Conservation (phyloP, 768 basidiomycete genomes). For the Trametes sanguinea region DNA sequence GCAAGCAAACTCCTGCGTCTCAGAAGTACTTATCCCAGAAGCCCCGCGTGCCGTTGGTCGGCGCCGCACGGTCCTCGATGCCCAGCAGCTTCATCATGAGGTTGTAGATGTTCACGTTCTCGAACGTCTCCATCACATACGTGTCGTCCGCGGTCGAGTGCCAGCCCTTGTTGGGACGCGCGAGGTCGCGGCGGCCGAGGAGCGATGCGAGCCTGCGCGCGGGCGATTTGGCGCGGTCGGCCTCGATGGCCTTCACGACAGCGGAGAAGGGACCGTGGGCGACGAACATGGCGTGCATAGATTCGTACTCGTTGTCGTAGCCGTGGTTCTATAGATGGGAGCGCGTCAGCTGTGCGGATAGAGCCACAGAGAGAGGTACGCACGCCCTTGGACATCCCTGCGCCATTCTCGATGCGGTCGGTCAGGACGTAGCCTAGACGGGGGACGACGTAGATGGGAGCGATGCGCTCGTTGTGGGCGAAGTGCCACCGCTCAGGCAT, state of each 20-base stretch:
- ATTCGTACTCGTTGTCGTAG: slow-evolving; percentile 74
- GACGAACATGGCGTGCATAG: slow-evolving; percentile 91
- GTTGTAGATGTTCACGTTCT: slow-evolving; percentile 84
- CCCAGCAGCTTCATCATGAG: slow-evolving; percentile 77
- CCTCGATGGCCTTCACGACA: slow-evolving; percentile 60
- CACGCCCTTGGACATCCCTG: slow-evolving; percentile 75
- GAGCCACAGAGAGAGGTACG: slow-evolving; percentile 30
- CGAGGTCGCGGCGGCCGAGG: slow-evolving; percentile 30
- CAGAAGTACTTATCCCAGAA: slow-evolving; percentile 85
- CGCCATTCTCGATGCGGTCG: slow-evolving; percentile 57
- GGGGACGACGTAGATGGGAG: slow-evolving; percentile 85
- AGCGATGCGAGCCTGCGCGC: slow-evolving; percentile 19
- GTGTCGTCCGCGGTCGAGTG: slow-evolving; percentile 63
- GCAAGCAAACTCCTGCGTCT: not conserved
- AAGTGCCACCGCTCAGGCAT: slow-evolving; percentile 88
- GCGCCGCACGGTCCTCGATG: slow-evolving; percentile 54
- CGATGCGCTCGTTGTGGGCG: slow-evolving; percentile 70
- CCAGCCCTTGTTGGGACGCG: slow-evolving; percentile 53
- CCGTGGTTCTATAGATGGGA: slow-evolving; percentile 69
- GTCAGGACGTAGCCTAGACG: slow-evolving; percentile 80
- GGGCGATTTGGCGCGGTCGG: slow-evolving; percentile 24
- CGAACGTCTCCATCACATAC: slow-evolving; percentile 81
- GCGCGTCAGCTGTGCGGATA: not conserved
- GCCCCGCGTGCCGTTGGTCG: slow-evolving; percentile 74
- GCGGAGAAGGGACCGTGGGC: slow-evolving; percentile 88